Conservation (phyloP, 495 filamentous ascomycete genomes). For the Penicillium atrosanguineum region DNA sequence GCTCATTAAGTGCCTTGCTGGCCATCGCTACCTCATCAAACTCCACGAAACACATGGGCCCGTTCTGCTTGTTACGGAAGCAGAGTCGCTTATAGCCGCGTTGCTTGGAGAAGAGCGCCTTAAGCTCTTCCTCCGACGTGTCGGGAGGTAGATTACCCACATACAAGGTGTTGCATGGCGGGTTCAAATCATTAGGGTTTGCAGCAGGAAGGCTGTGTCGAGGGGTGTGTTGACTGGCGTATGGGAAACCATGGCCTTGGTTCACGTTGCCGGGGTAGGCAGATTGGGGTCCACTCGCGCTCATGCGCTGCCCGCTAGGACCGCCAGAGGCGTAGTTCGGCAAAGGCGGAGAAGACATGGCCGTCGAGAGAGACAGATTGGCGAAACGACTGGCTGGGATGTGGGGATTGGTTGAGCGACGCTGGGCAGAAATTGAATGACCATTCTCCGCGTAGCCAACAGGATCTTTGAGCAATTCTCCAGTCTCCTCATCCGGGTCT, state of each 20-base stretch:
- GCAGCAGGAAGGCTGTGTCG: slow-evolving; percentile 79
- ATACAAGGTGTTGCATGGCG: slow-evolving; percentile 96
- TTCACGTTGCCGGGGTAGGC: slow-evolving; percentile 62
- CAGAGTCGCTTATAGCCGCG: slow-evolving; percentile 95
- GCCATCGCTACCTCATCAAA: slow-evolving; percentile 95
- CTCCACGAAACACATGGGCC: slow-evolving; percentile 99
- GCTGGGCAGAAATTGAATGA: slow-evolving; percentile 47
- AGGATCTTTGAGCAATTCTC: slow-evolving; percentile 78
- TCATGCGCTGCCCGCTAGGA: slow-evolving; percentile 33
- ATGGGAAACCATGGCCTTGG: slow-evolving; percentile 52
- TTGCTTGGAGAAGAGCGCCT: slow-evolving; percentile 90
- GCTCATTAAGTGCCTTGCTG: slow-evolving; percentile 86
- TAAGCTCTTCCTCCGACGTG: slow-evolving; percentile 94
- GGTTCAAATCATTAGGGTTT: slow-evolving; percentile 95
- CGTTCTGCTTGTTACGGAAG: slow-evolving; percentile 97
- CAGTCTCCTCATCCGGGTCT: slow-evolving; percentile 82
- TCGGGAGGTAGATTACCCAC: slow-evolving; percentile 94
- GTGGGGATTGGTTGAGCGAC: slow-evolving; percentile 73
- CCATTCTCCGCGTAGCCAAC: slow-evolving; percentile 82
- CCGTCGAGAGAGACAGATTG: slow-evolving; percentile 68
- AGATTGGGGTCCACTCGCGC: slow-evolving; percentile 51
- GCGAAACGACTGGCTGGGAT: slow-evolving; percentile 69
- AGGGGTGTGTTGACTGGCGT: slow-evolving; percentile 56
- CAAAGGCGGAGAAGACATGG: slow-evolving; percentile 52
- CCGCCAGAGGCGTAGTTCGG: slow-evolving; percentile 43